phyloP scores from a whole-genome alignment of 2,329 filamentous ascomycete genomes.

The Epichloe baconii region DNA sequence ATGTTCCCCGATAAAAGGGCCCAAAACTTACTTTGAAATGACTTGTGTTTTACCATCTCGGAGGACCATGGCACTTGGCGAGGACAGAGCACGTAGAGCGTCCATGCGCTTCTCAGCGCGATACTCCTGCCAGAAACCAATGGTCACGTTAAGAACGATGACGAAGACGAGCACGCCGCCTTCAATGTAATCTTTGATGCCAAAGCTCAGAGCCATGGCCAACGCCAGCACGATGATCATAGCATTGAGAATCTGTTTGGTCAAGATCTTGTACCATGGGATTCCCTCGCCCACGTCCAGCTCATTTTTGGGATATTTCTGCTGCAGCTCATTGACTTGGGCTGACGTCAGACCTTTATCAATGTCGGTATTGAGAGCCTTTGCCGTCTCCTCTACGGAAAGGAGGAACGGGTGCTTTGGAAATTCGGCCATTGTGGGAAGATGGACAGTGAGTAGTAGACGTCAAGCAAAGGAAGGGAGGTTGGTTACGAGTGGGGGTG shows the following conservation, averaged over 20 bases:
- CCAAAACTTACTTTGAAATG: conserved; percentile 38
- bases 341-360: conserved; percentile 52
- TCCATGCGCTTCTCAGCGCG: conserved; percentile 56
- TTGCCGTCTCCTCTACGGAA: conserved; percentile 46
- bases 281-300: conserved; percentile 56
- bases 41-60: conserved; percentile 45
- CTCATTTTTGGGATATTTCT: conserved; percentile 54
- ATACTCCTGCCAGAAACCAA: conserved; percentile 54
- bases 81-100: conserved; percentile 45
- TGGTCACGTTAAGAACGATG: conserved; percentile 55
- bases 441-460: conserved; percentile 2
- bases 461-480: background rate
- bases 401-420: conserved; percentile 48
- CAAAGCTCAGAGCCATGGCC: conserved; percentile 60
- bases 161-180: conserved; percentile 54
- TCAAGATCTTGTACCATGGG: conserved; percentile 56
- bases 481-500: background rate
- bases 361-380: conserved; percentile 47
- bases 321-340: conserved; percentile 45
- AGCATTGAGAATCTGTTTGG: conserved; percentile 63
- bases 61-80: conserved; percentile 48
- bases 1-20: background rate
- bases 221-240: conserved; percentile 68
- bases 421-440: conserved; percentile 26
- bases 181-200: conserved; percentile 54